phyloP scores from a whole-genome alignment of 352 stramenopile species.

The Phytophthora pluvialis region DNA sequence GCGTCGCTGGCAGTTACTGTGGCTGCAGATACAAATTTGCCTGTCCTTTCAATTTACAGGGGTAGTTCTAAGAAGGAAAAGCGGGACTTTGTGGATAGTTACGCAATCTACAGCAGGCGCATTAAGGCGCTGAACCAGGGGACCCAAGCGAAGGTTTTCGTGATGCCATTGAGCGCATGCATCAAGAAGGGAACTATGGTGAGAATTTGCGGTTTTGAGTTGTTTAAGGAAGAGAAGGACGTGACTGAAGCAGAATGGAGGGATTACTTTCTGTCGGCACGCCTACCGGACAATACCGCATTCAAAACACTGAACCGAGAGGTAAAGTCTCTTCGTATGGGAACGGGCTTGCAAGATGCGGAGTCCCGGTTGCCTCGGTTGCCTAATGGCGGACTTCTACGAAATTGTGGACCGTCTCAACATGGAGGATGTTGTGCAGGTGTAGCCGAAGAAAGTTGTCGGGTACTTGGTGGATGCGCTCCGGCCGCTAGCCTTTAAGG shows the following conservation, averaged over 20 bases:
- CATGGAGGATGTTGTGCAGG: not conserved
- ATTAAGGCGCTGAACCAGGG: not conserved
- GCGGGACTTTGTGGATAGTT: slow-evolving; percentile 1
- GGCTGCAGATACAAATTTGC: not conserved
- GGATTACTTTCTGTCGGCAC: slow-evolving; percentile 19
- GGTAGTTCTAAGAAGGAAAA: no score
- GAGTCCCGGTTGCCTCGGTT: slow-evolving; percentile 7
- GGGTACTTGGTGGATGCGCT: not conserved
- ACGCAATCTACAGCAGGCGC: not conserved
- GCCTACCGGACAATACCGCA: slow-evolving; percentile 13
- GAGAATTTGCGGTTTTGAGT: not conserved
- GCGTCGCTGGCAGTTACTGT: not conserved
- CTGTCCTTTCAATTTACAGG: not conserved
- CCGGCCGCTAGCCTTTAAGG: not conserved
- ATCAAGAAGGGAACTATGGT: not conserved
- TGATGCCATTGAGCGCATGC: not conserved
- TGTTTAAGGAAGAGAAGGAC: slow-evolving; percentile 5
- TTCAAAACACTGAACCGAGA: slow-evolving; percentile 17
- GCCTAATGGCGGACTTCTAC: slow-evolving; percentile 6
- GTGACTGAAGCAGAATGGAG: slow-evolving; percentile 12
- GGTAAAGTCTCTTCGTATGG: slow-evolving; percentile 14
- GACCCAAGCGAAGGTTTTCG: not conserved
- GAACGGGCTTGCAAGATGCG: slow-evolving; percentile 1
- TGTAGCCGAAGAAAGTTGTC: not conserved
- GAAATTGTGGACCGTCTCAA: slow-evolving; percentile 19